Evolutionary conservation across 495 filamentous ascomycete genomes (phyloP).

Genomic region (Neurospora sp.): DNA sequence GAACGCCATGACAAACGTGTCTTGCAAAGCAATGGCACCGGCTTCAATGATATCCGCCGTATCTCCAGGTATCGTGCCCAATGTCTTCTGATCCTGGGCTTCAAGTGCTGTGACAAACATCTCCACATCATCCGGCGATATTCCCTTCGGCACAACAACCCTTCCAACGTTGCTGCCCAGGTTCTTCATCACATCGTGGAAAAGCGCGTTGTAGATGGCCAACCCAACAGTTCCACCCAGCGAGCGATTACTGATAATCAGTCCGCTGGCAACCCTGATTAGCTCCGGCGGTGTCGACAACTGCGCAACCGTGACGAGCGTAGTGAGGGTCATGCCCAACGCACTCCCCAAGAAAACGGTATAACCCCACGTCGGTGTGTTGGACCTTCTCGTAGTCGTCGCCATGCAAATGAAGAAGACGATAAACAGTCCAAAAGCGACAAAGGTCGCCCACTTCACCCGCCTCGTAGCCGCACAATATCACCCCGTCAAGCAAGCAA

Average conservation of each 20-base stretch:
- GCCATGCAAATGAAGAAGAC: conserved; percentile 23
- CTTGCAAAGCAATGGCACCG: conserved; percentile 10
- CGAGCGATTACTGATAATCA: conserved; percentile 23
- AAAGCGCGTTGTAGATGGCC: conserved; percentile 23
- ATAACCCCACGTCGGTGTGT: conserved; percentile 20
- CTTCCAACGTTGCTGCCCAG: conserved; percentile 14
- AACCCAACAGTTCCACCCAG: conserved; percentile 25
- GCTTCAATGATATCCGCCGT: conserved; percentile 11
- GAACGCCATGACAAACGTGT: conserved; percentile 17
- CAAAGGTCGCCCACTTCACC: conserved; percentile 12
- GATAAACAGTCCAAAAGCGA: conserved; percentile 16
- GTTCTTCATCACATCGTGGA: conserved; percentile 7
- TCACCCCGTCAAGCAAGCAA: conserved; percentile 10
- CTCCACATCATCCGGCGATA: conserved; percentile 5
- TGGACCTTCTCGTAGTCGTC: conserved; percentile 5
- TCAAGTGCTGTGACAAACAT: conserved; percentile 14
- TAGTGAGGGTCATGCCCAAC: conserved; percentile 18
- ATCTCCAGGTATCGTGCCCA: conserved; percentile 11
- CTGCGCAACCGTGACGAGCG: conserved; percentile 24
- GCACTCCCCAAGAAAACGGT: conserved; percentile 20
- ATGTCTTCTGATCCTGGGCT: conserved; percentile 5
- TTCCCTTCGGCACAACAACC: conserved; percentile 12
- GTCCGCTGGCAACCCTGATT: conserved; percentile 22
- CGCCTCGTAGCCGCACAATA: conserved; percentile 17
- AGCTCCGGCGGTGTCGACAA: conserved; percentile 23